A percentile compares a stretch with the other conserved stretches of the same genome.
Conservation (phyloP, 768 basidiomycete species). For the Russula emetica region DNA sequence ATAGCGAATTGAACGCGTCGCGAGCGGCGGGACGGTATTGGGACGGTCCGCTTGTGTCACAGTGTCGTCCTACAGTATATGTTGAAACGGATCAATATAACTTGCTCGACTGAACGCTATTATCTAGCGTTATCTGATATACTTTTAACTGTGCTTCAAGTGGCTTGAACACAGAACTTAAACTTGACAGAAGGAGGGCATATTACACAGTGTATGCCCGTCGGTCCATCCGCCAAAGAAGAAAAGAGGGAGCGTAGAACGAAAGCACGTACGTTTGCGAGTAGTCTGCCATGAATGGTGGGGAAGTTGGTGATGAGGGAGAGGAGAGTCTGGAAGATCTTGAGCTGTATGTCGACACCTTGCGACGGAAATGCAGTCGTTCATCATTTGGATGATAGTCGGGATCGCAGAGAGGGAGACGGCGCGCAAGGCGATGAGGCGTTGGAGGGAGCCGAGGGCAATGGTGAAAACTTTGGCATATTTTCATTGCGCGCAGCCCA, state of each 20-base stretch:
- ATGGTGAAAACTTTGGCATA: slow-evolving; percentile 68
- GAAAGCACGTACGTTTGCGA: slow-evolving; percentile 66
- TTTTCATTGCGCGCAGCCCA: no score
- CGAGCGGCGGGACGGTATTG: slow-evolving; percentile 73
- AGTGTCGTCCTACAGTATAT: no score
- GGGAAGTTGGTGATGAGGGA: slow-evolving; percentile 87
- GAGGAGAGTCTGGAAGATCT: slow-evolving; percentile 86
- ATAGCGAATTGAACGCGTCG: slow-evolving; percentile 85
- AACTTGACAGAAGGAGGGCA: slow-evolving; percentile 85
- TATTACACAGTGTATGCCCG: no score
- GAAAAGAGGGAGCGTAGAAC: background rate
- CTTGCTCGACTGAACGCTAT: no score
- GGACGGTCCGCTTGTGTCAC: no score
- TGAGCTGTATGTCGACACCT: slow-evolving; percentile 94
- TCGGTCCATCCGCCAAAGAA: slow-evolving; percentile 31
- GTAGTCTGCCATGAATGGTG: slow-evolving; percentile 68
- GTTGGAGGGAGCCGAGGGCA: slow-evolving; percentile 83
- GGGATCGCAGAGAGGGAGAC: slow-evolving; percentile 78
- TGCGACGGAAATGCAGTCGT: slow-evolving; percentile 86
- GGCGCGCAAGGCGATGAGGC: slow-evolving; percentile 81
- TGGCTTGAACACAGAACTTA: no score
- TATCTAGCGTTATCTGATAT: no score
- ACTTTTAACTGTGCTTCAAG: no score
- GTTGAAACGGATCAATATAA: no score
- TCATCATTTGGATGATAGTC: slow-evolving; percentile 77